Base-by-base conservation (phyloP, 1,284 basidiomycete genomes). In the Cystobasidiaceae sp. region DNA sequence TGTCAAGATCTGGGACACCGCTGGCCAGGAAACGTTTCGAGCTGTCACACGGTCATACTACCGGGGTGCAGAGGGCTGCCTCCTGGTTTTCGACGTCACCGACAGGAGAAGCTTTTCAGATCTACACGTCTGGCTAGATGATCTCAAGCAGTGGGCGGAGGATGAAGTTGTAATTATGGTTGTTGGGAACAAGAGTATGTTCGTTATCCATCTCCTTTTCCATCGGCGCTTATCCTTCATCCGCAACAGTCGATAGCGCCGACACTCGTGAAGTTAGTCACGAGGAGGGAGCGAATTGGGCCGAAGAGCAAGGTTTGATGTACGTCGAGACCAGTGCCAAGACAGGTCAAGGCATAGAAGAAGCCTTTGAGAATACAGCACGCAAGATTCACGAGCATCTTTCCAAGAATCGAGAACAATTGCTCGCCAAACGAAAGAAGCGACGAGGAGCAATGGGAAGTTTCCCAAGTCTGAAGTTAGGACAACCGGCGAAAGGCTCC, bases 271-370 rank as follows among this genome's bases (percentile, higher is more conserved):
- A 60, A 43, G 45, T 34, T 6, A 67, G 25, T 0, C 21, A 49
- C 19, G 28, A 61, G 34, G 87, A 90, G 74, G 90, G 84, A 0
- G 79, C 83, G 67, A 76, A 78, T 15, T 92, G 85, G 80, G 90
- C 90, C 0, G 76, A 81, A 59, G 83, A 88, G 69, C 84, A 92
- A 72, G 85, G 85, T 1, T 75, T 91, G 52, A 54, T 77, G 21
- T 93, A 92, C 75, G 84, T 90, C n/a, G 90, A 93, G 77, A 86
- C 88, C 3, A 87, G 85, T 72, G 90, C 91, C 0, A 91, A 88
- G 79, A 87, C 85, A 4, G 90, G 90, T 0, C 75, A 80, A 67
- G 88, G 88, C 69, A 89, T 91, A 28, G 86, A 90, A 63, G 79
- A 73, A 70, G 76, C 61, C 6, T 64, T 64, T 32, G 61, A 64